Conservation (phyloP, 1,139 yeast species). For the Taphrina confusa region DNA sequence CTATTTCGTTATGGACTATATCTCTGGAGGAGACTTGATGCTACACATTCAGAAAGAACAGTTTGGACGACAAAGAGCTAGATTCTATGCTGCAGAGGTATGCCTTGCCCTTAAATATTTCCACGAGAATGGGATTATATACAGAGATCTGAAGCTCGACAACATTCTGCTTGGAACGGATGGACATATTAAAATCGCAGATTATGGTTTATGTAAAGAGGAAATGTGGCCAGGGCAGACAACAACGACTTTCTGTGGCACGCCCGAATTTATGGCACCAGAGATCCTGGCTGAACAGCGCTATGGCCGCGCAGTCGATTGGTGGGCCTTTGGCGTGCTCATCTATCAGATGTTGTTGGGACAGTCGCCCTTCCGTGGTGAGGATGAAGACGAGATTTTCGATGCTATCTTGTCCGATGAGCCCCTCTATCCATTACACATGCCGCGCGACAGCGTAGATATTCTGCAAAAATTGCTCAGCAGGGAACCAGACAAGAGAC, state of each 20-base stretch:
- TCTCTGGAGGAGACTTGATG: constrained; percentile 98
- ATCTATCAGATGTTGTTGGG: constrained; percentile 94
- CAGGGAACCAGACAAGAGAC: constrained; percentile 78
- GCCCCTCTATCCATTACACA: constrained; percentile 94
- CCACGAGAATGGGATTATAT: constrained; percentile 93
- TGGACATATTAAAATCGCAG: constrained; percentile 97
- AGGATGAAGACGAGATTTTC: constrained; percentile 96
- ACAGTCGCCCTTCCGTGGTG: constrained; percentile 97
- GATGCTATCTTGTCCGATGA: constrained; percentile 97
- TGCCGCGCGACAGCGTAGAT: constrained; percentile 96
- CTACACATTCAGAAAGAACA: constrained; percentile 96
- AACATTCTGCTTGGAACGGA: constrained; percentile 81
- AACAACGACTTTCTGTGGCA: constrained; percentile 96
- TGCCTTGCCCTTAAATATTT: constrained; percentile 84
- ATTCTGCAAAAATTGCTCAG: constrained; percentile 86
- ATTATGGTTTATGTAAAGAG: constrained; percentile 94
- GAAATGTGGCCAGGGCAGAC: constrained; percentile 90
- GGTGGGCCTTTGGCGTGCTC: constrained; percentile 99
- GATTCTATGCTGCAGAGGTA: constrained; percentile 96
- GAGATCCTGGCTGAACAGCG: constrained; percentile 91
- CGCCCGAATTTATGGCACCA: constrained; percentile 99
- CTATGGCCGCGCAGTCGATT: constrained; percentile 91
- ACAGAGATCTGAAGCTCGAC: constrained; percentile 94
- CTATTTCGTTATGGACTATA: constrained; percentile 96
- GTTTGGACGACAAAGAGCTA: constrained; percentile 86